These are phyloP conservation scores for Colletotrichum sublineola DNA, from an alignment of 2,329 filamentous ascomycete species.

Conservation along the genomic window DNA sequence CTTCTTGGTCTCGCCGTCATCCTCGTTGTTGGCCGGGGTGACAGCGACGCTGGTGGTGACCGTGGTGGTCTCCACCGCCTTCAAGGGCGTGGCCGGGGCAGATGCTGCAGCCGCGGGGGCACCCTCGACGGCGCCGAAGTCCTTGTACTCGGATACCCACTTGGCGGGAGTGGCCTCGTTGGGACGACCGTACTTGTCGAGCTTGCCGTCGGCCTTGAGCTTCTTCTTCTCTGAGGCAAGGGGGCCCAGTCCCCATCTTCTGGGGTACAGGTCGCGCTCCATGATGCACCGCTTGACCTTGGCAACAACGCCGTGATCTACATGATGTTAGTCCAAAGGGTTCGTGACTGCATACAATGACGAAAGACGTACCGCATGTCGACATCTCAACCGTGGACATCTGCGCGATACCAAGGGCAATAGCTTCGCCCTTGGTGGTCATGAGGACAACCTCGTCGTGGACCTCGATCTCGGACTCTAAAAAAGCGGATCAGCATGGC, in stretches of 20 bases:
- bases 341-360: not conserved
- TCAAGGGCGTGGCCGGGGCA: constrained; percentile 55
- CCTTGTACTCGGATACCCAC: constrained; percentile 94
- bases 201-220: constrained; percentile 97
- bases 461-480: constrained; percentile 89
- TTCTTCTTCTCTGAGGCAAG: constrained; percentile 99
- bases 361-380: constrained; percentile 69
- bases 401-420: constrained; percentile 94
- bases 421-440: constrained; percentile 99
- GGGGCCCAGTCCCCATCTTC: constrained; percentile 95
- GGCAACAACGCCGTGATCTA: constrained; percentile 94
- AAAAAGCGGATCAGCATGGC: constrained; percentile 46
- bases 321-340: constrained; percentile 15
- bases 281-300: constrained; percentile 99
- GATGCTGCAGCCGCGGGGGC: constrained; percentile 60
- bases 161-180: constrained; percentile 95
- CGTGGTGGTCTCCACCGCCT: constrained; percentile 52
- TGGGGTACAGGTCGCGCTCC: constrained; percentile 98
- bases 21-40: constrained; percentile 60
- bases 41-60: constrained; percentile 59
- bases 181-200: constrained; percentile 95
- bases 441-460: constrained; percentile 98
- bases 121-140: constrained; percentile 73
- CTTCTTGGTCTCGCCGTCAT: constrained; percentile 72
- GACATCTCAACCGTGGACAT: constrained; percentile 99